These are phyloP conservation scores for Ambrosiella xylebori DNA, from an alignment of 2,329 filamentous ascomycete species.

Conservation along the genomic window DNA sequence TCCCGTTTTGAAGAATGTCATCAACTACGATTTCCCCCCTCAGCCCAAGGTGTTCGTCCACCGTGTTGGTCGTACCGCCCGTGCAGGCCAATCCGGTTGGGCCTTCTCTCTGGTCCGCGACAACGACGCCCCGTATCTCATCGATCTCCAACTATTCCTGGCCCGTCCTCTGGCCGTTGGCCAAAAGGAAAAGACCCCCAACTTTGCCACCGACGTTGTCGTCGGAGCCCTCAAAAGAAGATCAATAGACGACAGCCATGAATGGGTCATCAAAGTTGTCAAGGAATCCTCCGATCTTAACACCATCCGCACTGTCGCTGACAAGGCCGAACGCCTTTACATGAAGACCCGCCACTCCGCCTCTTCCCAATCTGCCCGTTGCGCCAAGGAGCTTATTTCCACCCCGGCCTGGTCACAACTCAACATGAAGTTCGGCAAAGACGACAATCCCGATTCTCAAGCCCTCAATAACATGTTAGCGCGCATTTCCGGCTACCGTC, in stretches of 20 bases:
- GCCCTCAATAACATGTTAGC: conserved; percentile 76
- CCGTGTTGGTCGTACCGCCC: conserved; percentile 84
- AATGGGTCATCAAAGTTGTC: conserved; percentile 69
- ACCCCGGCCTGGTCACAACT: conserved; percentile 55
- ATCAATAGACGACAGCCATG: conserved; percentile 55
- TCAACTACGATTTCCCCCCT: conserved; percentile 96
- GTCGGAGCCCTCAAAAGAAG: conserved; percentile 61
- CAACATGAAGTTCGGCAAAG: conserved; percentile 64
- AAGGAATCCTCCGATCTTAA: conserved; percentile 58
- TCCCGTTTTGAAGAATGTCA: conserved; percentile 84
- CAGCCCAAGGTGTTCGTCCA: conserved; percentile 96
- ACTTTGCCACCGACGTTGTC: conserved; percentile 69
- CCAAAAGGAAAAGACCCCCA: conserved; percentile 36
- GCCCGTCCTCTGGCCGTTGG: conserved; percentile 70
- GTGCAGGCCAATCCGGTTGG: conserved; percentile 87
- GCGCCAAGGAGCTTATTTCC: conserved; percentile 59
- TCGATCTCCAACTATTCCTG: conserved; percentile 88
- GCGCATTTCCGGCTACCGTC: conserved; percentile 72
- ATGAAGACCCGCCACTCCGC: conserved; percentile 78
- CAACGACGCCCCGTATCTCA: conserved; percentile 73
- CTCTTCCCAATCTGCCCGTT: conserved; percentile 75
- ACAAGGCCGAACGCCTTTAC: conserved; percentile 86
- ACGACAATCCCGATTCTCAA: conserved; percentile 46
- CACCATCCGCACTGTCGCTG: conserved; percentile 53
- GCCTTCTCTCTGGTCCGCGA: conserved; percentile 83